A percentile compares a stretch with the other conserved stretches of the same genome.
Conservation (phyloP, 208 protist genomes). For the Crithidia fasciculata region DNA sequence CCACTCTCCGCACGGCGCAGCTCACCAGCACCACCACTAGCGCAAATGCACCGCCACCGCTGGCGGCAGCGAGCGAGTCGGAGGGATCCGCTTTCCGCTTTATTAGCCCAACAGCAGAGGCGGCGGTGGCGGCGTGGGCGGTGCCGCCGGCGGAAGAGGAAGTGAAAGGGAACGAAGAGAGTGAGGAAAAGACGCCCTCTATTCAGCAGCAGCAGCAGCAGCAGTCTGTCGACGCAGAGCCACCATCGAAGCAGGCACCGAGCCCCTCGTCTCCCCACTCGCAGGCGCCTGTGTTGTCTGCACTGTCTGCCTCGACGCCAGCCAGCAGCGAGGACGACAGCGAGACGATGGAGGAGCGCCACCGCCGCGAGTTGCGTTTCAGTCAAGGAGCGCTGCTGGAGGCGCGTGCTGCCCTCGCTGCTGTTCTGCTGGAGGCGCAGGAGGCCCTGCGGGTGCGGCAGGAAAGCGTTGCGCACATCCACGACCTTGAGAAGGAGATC, state of each 20-base stretch:
- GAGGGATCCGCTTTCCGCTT: slow-evolving; percentile 27
- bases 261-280: neutral
- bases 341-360: slow-evolving; percentile 5
- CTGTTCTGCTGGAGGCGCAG: slow-evolving; percentile 14
- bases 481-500: slow-evolving; percentile 25
- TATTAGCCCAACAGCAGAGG: slow-evolving; percentile 12
- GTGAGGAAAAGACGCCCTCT: no score
- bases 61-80: slow-evolving; percentile 17
- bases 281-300: no score
- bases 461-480: slow-evolving; percentile 10
- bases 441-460: slow-evolving; percentile 20
- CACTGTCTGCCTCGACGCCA: neutral
- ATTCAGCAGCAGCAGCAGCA: neutral
- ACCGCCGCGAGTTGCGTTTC: slow-evolving; percentile 7
- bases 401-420: slow-evolving; percentile 12
- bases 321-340: neutral
- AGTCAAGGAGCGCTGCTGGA: slow-evolving; percentile 14
- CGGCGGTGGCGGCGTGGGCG: slow-evolving; percentile 3
- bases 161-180: neutral
- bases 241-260: neutral
- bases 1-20: neutral
- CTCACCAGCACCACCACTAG: neutral
- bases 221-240: neutral
- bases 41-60: no score
- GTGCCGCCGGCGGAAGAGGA: neutral